Base-by-base conservation (phyloP, 352 stramenopile species). In the Pythium periplocum region DNA sequence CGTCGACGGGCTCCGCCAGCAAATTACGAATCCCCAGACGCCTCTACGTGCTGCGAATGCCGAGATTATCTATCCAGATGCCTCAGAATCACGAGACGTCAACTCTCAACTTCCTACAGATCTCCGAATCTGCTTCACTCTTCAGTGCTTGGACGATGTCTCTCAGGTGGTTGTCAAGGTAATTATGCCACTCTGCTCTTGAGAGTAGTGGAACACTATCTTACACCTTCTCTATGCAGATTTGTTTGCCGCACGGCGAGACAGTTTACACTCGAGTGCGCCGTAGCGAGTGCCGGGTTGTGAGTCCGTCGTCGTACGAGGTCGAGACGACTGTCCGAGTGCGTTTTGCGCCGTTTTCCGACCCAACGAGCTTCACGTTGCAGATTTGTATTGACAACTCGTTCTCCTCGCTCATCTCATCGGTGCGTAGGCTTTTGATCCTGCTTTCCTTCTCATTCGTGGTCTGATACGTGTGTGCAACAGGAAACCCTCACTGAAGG, bases 271-370 rank as follows among this genome's bases (percentile, higher is more conserved):
- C 9, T 11, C 43, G 43, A 11, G 43, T 48, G 17, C 9, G 9
- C 9, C 43, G 9, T 30, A 48, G 9, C 17, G 43, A 48, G 43
- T 48, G 43, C 9, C 47, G 11, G 11, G 17, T 43, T 8, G 35
- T 42, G 47, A 53, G 11, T 51, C 6, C 45, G 8, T 51, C 45
- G 6, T 30, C 45, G 6, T 17, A 51, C 45, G 1, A 48, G 17
- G 43, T 30, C 43, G 43, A 48, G 43, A 48, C 9, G 9, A 48
- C 43, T 31, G 9, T 48, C 9, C 9, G 9, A 10, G 11, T 57
- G 9, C 51, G 43, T 32, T 41, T 57, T 8, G 58, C 64, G 31
- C 73, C 76, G 5, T 85, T 85, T 59, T 87, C 76, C 2, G 76
- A 87, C 30, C 76, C 76, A 34, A 83, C 67, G 3, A 61, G 54